Evolutionary conservation across 352 stramenopile species (phyloP).

Genomic region (Pythium chondricola): DNA sequence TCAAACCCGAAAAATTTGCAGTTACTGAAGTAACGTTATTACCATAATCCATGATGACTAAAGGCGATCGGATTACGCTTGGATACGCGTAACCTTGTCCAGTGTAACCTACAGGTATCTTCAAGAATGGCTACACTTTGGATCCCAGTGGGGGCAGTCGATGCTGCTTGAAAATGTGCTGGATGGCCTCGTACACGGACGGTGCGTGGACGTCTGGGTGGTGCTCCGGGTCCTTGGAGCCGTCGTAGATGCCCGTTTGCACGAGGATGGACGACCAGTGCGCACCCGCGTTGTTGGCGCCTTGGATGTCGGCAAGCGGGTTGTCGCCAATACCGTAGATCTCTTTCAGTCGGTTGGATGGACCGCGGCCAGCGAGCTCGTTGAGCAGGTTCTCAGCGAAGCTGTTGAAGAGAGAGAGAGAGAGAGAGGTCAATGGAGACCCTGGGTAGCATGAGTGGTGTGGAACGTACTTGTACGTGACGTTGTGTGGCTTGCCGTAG

Average conservation of each 20-base stretch:
- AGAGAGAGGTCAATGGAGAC: not conserved
- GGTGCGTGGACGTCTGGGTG: slow-evolving; percentile 54
- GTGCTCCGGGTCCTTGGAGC: slow-evolving; percentile 53
- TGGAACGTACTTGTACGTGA: slow-evolving; percentile 72
- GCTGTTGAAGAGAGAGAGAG: slow-evolving; percentile 24
- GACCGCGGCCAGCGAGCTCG: slow-evolving; percentile 31
- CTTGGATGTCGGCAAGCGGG: slow-evolving; percentile 79
- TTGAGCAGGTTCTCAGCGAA: slow-evolving; percentile 69
- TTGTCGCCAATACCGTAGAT: slow-evolving; percentile 91
- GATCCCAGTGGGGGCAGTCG: slow-evolving; percentile 19
- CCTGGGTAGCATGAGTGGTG: not conserved
- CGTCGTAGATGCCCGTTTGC: slow-evolving; percentile 80
- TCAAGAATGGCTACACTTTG: slow-evolving; percentile 7
- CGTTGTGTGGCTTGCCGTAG: slow-evolving; percentile 80
- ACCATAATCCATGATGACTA: too few relatives aligned
- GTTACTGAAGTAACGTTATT: too few relatives aligned
- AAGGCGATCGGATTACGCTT: too few relatives aligned
- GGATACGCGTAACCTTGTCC: too few relatives aligned
- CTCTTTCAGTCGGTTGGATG: slow-evolving; percentile 32
- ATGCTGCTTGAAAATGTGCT: slow-evolving; percentile 66
- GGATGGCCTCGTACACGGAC: slow-evolving; percentile 66
- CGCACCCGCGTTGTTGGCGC: slow-evolving; percentile 76
- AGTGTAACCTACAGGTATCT: too few relatives aligned
- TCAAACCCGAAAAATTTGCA: too few relatives aligned
- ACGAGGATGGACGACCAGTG: slow-evolving; percentile 86